Evolutionary conservation across 2,329 filamentous ascomycete genomes (phyloP).

Genomic region (Alternaria arborescens): DNA sequence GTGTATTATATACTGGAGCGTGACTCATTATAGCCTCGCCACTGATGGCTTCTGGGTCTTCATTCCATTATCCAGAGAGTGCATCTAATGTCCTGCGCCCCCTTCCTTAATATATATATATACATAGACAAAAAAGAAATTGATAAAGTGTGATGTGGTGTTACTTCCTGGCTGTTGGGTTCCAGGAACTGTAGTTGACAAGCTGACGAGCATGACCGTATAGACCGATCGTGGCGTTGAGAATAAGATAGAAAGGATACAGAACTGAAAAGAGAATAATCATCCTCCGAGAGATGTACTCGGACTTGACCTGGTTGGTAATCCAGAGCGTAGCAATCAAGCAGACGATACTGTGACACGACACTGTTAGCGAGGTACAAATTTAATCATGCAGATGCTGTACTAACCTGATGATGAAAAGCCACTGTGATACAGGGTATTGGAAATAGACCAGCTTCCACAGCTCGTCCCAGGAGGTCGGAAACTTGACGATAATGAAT

Average conservation of each 20-base stretch:
- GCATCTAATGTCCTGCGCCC: background rate
- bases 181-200: conserved; percentile 58
- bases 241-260: conserved; percentile 56
- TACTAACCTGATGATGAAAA: conserved; percentile 56
- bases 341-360: conserved; percentile 49
- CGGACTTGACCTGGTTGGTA: conserved; percentile 56
- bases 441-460: conserved; percentile 58
- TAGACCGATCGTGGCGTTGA: conserved; percentile 57
- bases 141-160: background rate
- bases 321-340: conserved; percentile 58
- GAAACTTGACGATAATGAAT: conserved; percentile 58
- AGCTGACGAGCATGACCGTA: conserved; percentile 59
- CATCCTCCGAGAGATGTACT: conserved; percentile 54
- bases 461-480: conserved; percentile 48
- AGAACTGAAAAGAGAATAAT: conserved; percentile 55
- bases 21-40: conserved; percentile 1
- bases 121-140: conserved; percentile 1
- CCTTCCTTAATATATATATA: background rate
- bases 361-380: conserved; percentile 23
- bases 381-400: conserved; percentile 10
- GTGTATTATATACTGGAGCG: background rate
- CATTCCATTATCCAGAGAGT: background rate
- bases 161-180: conserved; percentile 55
- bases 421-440: conserved; percentile 59
- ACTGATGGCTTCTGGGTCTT: background rate